Evolutionary conservation across 306 rosid genomes (phyloP).

Genomic region (Gleditsia sinensis): DNA sequence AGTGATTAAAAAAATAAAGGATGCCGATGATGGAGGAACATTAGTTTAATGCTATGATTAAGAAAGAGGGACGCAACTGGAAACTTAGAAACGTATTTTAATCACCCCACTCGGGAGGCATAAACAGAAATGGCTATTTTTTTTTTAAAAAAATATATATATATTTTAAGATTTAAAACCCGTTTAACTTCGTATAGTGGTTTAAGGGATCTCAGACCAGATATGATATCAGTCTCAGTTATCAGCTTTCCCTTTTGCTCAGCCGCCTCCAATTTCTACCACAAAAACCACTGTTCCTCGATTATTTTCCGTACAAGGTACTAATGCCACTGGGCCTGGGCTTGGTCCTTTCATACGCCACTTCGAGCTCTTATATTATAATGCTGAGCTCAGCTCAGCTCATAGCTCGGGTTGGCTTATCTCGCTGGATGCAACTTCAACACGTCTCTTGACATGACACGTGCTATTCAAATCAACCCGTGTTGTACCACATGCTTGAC

Average conservation of each 20-base stretch:
- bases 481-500: no score
- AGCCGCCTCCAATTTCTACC: not conserved
- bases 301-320: not conserved
- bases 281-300: not conserved
- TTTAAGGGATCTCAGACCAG: not conserved
- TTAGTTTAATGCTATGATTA: not conserved
- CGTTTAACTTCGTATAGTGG: not conserved
- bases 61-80: not conserved
- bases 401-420: no score
- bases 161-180: no score
- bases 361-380: no score
- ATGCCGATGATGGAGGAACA: not conserved
- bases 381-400: no score
- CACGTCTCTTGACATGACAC: no score
- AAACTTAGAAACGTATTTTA: not conserved
- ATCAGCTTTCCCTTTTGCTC: not conserved
- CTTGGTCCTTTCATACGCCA: no score
- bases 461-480: no score
- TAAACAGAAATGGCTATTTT: not conserved
- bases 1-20: not conserved
- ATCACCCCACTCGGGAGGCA: not conserved
- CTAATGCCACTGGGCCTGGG: not conserved
- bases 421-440: no score
- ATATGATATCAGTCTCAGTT: not conserved
- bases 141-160: not conserved